These are phyloP conservation scores for Hydrangea macrophylla DNA, from an alignment of 148 eudicot genomes.

Conservation along the genomic window DNA sequence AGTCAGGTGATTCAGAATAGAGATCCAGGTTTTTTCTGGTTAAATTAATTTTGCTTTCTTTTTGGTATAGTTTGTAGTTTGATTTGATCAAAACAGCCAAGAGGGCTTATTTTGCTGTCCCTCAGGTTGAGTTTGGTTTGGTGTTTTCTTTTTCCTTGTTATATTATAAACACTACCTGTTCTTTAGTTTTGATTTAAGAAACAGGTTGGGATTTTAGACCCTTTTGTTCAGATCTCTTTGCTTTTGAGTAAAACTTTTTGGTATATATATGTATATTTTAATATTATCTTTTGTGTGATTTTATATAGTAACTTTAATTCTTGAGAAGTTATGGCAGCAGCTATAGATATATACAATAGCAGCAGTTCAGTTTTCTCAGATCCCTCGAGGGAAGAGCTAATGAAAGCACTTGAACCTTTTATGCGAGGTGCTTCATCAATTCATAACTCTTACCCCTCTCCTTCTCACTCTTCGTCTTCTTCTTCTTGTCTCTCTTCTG, in stretches of 20 bases:
- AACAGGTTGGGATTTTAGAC: slow-evolving; percentile 13
- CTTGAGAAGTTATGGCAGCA: slow-evolving; percentile 36
- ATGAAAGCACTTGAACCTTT: slow-evolving; percentile 69
- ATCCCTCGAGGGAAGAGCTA: slow-evolving; percentile 50
- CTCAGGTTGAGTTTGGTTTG: slow-evolving; percentile 20
- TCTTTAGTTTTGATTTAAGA: slow-evolving; percentile 29
- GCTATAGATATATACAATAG: slow-evolving; percentile 41
- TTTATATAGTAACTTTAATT: neutral
- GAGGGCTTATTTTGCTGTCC: slow-evolving; percentile 36
- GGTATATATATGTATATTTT: neutral
- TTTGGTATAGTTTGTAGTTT: neutral
- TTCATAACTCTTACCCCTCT: slow-evolving; percentile 13
- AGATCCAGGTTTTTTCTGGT: slow-evolving; percentile 21
- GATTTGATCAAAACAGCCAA: slow-evolving; percentile 13
- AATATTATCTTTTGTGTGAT: neutral
- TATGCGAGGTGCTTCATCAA: slow-evolving; percentile 45
- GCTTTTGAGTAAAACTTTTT: neutral
- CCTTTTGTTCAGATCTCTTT: slow-evolving; percentile 5
- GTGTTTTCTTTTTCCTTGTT: slow-evolving; percentile 13
- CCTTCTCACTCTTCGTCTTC: slow-evolving; percentile 3
- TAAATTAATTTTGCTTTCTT: slow-evolving; percentile 3
- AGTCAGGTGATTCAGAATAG: slow-evolving; percentile 58
- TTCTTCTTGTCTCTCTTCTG: slow-evolving; percentile 15
- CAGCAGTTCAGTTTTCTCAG: slow-evolving; percentile 33
- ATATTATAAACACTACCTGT: slow-evolving; percentile 13